Evolutionary conservation across 1,139 yeast genomes (phyloP).

Genomic region (Nakaseomyces uthaithaninus): DNA sequence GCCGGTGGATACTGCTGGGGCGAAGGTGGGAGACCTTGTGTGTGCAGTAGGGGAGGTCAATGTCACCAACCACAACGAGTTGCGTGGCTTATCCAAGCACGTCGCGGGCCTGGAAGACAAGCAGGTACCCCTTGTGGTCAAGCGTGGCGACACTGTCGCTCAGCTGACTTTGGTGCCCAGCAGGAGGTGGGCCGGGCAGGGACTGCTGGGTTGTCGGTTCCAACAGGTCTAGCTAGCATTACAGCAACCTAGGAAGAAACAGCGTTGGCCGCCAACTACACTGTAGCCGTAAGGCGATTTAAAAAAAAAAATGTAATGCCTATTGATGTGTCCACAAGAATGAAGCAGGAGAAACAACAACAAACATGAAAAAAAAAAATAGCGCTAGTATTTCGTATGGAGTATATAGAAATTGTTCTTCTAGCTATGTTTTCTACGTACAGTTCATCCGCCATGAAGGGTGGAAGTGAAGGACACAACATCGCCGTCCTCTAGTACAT

Average conservation of each 20-base stretch:
- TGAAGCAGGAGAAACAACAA: no score
- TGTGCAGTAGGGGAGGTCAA: constrained; percentile 46
- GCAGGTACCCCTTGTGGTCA: constrained; percentile 16
- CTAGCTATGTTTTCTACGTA: no score
- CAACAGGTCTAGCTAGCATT: constrained; percentile 1
- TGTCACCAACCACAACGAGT: constrained; percentile 44
- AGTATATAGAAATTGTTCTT: no score
- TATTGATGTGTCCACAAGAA: not conserved
- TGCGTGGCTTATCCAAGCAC: constrained; percentile 27
- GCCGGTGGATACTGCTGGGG: constrained; percentile 41
- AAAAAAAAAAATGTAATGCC: not conserved
- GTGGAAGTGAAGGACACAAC: constrained; percentile 84
- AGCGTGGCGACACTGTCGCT: constrained; percentile 14
- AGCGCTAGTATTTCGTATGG: no score
- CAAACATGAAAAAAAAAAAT: no score
- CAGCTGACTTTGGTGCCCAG: constrained; percentile 41
- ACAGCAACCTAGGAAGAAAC: not conserved
- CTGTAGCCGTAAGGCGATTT: no score
- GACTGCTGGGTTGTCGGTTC: constrained; percentile 56
- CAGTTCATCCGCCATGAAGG: constrained; percentile 74
- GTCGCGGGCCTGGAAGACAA: constrained; percentile 18
- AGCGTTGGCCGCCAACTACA: no score
- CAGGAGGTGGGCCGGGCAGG: constrained; percentile 59
- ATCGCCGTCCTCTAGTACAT: constrained; percentile 67
- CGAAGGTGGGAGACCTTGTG: constrained; percentile 41